These are phyloP conservation scores for Colletotrichum brevisporum DNA, from an alignment of 2,329 filamentous ascomycete genomes.

Conservation along the genomic window DNA sequence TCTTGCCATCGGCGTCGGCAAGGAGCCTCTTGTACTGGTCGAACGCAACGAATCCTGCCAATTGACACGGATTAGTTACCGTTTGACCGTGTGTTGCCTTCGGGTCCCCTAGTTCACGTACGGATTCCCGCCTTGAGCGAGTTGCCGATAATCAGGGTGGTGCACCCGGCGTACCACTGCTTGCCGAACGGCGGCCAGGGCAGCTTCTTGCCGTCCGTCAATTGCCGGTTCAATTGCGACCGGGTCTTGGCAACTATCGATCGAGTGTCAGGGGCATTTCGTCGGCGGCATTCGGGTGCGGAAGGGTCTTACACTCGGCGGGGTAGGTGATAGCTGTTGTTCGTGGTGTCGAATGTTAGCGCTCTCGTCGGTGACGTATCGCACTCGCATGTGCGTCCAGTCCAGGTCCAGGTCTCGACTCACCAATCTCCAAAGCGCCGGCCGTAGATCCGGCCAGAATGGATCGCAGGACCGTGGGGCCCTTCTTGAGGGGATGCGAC, in stretches of 20 bases:
- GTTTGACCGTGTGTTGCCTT: too few species aligned
- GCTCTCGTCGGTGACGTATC: constrained; percentile 34
- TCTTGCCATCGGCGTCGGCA: constrained; percentile 86
- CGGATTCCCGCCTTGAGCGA: constrained; percentile 95
- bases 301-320: constrained; percentile 80
- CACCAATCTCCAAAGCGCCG: constrained; percentile 94
- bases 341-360: constrained; percentile 42
- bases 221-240: constrained; percentile 89
- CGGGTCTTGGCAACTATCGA: constrained; percentile 89
- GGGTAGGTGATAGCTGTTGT: constrained; percentile 85
- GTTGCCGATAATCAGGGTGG: constrained; percentile 96
- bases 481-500: constrained; percentile 56
- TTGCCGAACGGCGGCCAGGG: constrained; percentile 94
- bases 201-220: constrained; percentile 87
- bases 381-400: background rate
- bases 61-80: constrained; percentile 33
- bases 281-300: constrained; percentile 18
- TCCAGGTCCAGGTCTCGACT: constrained; percentile 41
- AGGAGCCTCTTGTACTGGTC: constrained; percentile 92
- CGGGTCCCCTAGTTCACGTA: constrained; percentile 59
- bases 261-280: constrained; percentile 30
- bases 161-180: constrained; percentile 99
- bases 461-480: constrained; percentile 85
- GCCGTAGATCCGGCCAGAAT: constrained; percentile 94
- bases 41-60: constrained; percentile 89